Percentiles rank a stretch among this genome's conserved stretches.
These are phyloP conservation scores for Raffaelea ambrosiae DNA, from an alignment of 2,329 filamentous ascomycete species.

Conservation along the genomic window DNA sequence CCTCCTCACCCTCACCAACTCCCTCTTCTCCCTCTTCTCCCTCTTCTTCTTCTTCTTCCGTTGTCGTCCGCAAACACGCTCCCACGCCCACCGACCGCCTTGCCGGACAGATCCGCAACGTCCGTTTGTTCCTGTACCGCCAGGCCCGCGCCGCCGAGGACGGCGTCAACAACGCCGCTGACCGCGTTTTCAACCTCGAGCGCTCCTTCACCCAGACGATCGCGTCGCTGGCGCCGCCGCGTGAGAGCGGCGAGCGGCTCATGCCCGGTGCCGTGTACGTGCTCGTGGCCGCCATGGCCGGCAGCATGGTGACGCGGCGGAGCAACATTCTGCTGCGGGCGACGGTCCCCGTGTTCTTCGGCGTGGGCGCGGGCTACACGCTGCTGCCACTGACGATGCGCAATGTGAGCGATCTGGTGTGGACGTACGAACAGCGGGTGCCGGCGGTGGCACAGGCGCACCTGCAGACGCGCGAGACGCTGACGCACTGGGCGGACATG, in stretches of 20 bases:
- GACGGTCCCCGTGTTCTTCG: constrained; percentile 68
- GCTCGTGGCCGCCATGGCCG: constrained; percentile 88
- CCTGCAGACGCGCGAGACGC: constrained; percentile 57
- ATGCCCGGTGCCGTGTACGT: constrained; percentile 90
- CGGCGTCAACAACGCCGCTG: constrained; percentile 73
- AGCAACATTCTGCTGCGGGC: constrained; percentile 76
- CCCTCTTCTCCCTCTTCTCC: not conserved
- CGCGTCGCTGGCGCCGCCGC: constrained; percentile 77
- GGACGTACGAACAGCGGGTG: constrained; percentile 87
- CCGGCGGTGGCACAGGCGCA: constrained; percentile 79
- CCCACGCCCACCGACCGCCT: constrained; percentile 87
- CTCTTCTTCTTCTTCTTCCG: constrained; percentile 4
- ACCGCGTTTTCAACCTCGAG: constrained; percentile 75
- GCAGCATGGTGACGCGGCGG: constrained; percentile 83
- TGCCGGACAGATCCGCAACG: constrained; percentile 70
- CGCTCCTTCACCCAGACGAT: constrained; percentile 83
- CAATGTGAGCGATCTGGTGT: constrained; percentile 78
- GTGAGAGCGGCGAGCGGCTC: constrained; percentile 77
- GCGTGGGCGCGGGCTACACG: constrained; percentile 73
- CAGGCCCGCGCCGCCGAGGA: constrained; percentile 70
- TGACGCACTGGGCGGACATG: constrained; percentile 62
- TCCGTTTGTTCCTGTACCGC: constrained; percentile 70
- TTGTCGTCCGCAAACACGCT: constrained; percentile 19
- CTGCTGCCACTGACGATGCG: constrained; percentile 83
- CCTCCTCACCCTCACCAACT: not conserved